Conservation (phyloP, 495 filamentous ascomycete genomes). For the Neurospora africana region DNA sequence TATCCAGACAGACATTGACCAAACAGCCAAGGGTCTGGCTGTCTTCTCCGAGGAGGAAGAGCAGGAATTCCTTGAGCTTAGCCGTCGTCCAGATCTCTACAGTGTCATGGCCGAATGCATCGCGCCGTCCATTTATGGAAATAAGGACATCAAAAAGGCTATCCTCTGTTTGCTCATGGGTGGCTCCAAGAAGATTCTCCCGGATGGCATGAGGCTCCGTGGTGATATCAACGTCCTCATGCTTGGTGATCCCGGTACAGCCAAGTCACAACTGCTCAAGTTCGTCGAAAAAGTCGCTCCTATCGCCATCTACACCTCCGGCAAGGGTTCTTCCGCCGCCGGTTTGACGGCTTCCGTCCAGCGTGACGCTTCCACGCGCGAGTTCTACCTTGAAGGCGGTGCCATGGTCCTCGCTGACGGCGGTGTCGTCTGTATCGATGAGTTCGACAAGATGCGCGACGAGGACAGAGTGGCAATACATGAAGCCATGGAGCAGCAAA, state of each 20-base stretch:
- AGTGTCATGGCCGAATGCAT: conserved; percentile 84
- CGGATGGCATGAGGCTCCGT: conserved; percentile 95
- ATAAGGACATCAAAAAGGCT: conserved; percentile 95
- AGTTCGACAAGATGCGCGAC: conserved; percentile 99
- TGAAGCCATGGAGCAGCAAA: conserved; percentile 99
- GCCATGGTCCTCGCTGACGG: conserved; percentile 98
- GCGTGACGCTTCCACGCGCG: conserved; percentile 78
- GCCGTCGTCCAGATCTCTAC: conserved; percentile 83
- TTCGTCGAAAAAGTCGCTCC: conserved; percentile 96
- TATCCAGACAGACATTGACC: conserved; percentile 80
- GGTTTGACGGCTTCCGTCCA: conserved; percentile 98
- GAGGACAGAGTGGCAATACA: conserved; percentile 98
- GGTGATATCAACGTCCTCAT: conserved; percentile 98
- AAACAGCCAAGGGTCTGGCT: conserved; percentile 75
- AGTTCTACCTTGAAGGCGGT: conserved; percentile 97
- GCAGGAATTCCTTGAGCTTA: conserved; percentile 93
- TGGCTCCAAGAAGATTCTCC: conserved; percentile 96
- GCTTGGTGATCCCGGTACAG: conserved; percentile 95
- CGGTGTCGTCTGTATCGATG: conserved; percentile 97
- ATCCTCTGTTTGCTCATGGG: conserved; percentile 92
- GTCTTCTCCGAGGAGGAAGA: conserved; percentile 93
- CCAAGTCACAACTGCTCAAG: conserved; percentile 94
- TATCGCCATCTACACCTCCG: conserved; percentile 97
- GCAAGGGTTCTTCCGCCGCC: conserved; percentile 95
- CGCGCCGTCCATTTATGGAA: conserved; percentile 95